Evolutionary conservation across 1,284 basidiomycete species (phyloP), one percentile per base, ranked within the genome.

Genomic region (Sanghuangporus weigelae): DNA sequence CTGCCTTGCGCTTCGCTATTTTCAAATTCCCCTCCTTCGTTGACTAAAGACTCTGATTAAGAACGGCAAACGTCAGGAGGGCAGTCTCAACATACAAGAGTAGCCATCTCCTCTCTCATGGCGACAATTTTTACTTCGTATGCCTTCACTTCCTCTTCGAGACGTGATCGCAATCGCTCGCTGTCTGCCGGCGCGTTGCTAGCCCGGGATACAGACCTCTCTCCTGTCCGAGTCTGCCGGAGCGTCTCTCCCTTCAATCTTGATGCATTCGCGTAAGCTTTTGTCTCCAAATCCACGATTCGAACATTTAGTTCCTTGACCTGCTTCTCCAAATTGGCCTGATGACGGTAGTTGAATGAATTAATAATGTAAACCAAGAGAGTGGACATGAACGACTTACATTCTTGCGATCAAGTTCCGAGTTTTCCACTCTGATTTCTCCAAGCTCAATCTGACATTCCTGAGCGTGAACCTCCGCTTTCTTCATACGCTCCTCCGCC

Each of bases 241-340:
- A 77, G 77, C 51, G 75, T 79, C 35, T 80, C 81, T 59, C 74
- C 79, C 74, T 79, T 84, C 60, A 83, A 78, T 58, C 87, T 81
- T n/a, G 89, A 85, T 16, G 84, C 83, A 64, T 73, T 84, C 7
- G 85, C 74, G 68, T 90, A 87, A 0, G 90, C 87, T 69, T 81
- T 88, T 0, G 90, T 91, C 72, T 93, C 92, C 11, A 93, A 78
- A 69, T 93, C 92, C 7, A 92, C 86, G 63, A 93, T 84, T 38
- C 86, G 87, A 42, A 92, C 81, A 64, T 92, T 91, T 39, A 93
- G 76, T 57, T 93, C 90, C 71, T 93, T 93, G 70, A 90, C 80
- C 73, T 92, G 88, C 70, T 91, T 92, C 77, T 93, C 91, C 21
- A 94, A 78, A 65, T 80, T 85, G 10, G 89, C 90, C 92, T 94